Base-by-base conservation (phyloP, 768 basidiomycete genomes). In the Tricholoma terreum region DNA sequence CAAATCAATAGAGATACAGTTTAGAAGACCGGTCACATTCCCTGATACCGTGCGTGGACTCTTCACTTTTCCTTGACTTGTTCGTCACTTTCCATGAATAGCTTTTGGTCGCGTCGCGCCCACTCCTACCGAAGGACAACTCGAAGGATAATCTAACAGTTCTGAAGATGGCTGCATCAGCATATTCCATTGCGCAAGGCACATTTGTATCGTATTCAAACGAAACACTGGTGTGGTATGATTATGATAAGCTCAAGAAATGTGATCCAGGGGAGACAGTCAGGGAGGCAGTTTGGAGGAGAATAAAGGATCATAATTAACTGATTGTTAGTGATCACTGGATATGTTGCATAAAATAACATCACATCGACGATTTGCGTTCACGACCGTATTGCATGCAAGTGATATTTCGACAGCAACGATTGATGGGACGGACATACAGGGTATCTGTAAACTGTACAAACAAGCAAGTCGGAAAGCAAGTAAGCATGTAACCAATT, bases 191-290 rank as follows among this genome's bases (percentile, higher is more conserved):
- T 45, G 63, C 74, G 12, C 89, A 90, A 67, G 73, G 77, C 40
- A 73, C 80, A 9, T 77, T 87, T 52, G 89, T 89, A 6, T 82
- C 87, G 0, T 80, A 84, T 58, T 83, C 86, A 2, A 82, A 84
- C 61, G 82, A 85, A 56, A 77, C 79, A 3, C 65, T 88, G 17
- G 89, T 89, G 8, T 91, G 89, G 89, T 91, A 89, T 58, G 85
- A 91, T 67, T 90, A 91, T 60, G 85, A 88, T 55, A 74, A 61
- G 15, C 76, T 88, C 53, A 77, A 71, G 69, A 90, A 88, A 69
- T 83, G 81, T 58, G 79, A 80, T 62, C 87, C 88, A 6, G 84
- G 82, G 0, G 78, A 83, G 56, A 74, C 75, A 34, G 69, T 73
- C 4, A 72, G 74, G 65, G 71, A 73, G 33, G 72, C 75, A 12